These are phyloP conservation scores for Escallonia herrerae DNA, from an alignment of 129 eudicot genomes.

Conservation along the genomic window DNA sequence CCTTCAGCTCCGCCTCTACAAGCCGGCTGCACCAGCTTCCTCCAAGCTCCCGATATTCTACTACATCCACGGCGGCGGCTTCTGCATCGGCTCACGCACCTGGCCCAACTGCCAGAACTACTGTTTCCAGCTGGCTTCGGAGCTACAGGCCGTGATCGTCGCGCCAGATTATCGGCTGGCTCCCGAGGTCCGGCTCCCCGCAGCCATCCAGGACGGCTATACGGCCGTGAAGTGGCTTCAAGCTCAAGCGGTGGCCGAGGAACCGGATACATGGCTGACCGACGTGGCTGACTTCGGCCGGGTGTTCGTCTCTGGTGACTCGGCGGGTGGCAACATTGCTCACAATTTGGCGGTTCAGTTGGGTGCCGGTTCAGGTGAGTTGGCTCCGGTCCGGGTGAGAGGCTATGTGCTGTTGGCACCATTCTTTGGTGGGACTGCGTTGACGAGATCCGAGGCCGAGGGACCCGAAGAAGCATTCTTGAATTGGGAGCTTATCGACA, in stretches of 20 bases:
- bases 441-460: slow-evolving; percentile 57
- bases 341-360: slow-evolving; percentile 65
- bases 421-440: slow-evolving; percentile 64
- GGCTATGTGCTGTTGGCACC: slow-evolving; percentile 77
- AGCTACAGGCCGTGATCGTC: slow-evolving; percentile 55
- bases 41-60: slow-evolving; percentile 58
- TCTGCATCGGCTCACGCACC: slow-evolving; percentile 73
- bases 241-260: slow-evolving; percentile 38
- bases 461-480: slow-evolving; percentile 78
- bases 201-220: slow-evolving; percentile 65
- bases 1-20: slow-evolving; percentile 67
- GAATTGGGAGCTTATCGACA: slow-evolving; percentile 70
- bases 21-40: slow-evolving; percentile 42
- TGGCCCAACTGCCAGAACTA: slow-evolving; percentile 89
- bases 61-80: slow-evolving; percentile 85
- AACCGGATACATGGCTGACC: slow-evolving; percentile 52
- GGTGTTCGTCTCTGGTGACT: slow-evolving; percentile 68
- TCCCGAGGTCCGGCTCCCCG: slow-evolving; percentile 65
- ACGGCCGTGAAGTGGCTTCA: slow-evolving; percentile 67
- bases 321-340: slow-evolving; percentile 81
- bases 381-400: slow-evolving; percentile 53
- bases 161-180: slow-evolving; percentile 78
- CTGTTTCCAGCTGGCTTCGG: slow-evolving; percentile 55
- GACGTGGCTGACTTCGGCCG: slow-evolving; percentile 52
- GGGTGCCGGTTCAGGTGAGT: slow-evolving; percentile 40